Evolutionary conservation across 1,139 yeast species (phyloP), one percentile per base, ranked within the genome.

Genomic region (Suhomyces ambrosiae): DNA sequence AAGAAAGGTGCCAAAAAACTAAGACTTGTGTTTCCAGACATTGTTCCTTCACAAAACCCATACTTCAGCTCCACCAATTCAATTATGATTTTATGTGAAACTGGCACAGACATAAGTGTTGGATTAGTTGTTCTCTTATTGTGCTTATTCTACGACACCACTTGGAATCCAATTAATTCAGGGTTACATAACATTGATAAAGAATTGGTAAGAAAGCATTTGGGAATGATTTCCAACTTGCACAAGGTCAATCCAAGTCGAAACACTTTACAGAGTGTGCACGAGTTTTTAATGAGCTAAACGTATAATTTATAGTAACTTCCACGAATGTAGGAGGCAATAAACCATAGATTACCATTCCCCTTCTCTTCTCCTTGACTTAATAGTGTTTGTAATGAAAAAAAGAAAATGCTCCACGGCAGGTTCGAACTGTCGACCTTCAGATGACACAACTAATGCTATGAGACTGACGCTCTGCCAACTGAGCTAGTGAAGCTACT

Each of bases 161-260:
- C 64, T 1, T 80, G 84, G 76, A 31, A 48, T 0, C 50, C 49
- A 1, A 23, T 33, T 3, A 6, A 39, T 1, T 37, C 30, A 2
- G 31, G 36, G 7, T 10, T 7, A 3, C 33, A 32, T 8, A 21
- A 29, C 22, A 60, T 70, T 9, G 60, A 70, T 27, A 85, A 85
- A 53, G 79, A 71, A 16, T 50, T 67, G 4, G 74, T 88, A 7
- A 75, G 80, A 40, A 73, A 71, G 46, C 82, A 84, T 41, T 60
- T 86, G 30, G 76, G 80, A 2, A 58, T 60, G 37, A 52, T 87
- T 5, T 67, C 73, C 16, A 61, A 68, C 4, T 49, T 61, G 3
- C 59, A 71, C 15, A 74, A 71, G 31, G 77, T 77, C 7, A 86
- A 86, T 44, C 95, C 96, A 0, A 81, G 90, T 42, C 65, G 96